Conservation (phyloP, 164 flowering plant genomes). For the Akebia trifoliata region DNA sequence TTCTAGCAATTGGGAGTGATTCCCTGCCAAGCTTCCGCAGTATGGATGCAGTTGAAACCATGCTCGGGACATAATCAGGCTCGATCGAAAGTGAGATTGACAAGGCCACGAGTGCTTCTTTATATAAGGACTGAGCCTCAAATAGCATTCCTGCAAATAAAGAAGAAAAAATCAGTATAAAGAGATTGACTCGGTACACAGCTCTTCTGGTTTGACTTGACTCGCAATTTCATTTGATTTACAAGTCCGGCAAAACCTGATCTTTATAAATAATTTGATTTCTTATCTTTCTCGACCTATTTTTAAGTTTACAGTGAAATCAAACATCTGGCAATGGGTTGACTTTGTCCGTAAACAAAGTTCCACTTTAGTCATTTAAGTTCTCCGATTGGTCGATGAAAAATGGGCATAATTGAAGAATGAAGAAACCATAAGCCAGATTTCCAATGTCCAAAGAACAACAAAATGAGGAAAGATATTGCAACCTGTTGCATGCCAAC, state of each 20-base stretch:
- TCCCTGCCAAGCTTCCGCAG: conserved; percentile 45
- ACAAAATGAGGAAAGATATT: not conserved
- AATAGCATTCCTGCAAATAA: conserved; percentile 47
- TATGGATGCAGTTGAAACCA: conserved; percentile 70
- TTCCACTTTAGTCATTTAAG: no score
- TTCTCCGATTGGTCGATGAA: not conserved
- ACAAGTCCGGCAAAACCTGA: no score
- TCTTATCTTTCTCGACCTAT: no score
- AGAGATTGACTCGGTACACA: no score
- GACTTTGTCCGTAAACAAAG: no score
- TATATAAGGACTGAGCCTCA: conserved; percentile 52
- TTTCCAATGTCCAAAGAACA: not conserved
- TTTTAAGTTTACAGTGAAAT: no score
- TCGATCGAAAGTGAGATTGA: conserved; percentile 69
- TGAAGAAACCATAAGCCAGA: not conserved
- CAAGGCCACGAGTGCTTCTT: conserved; percentile 79
- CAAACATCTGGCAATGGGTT: no score
- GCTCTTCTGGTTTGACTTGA: no score
- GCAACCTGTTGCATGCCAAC: conserved; percentile 82
- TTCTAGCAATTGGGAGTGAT: conserved; percentile 63
- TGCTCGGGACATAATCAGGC: conserved; percentile 75
- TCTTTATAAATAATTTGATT: no score
- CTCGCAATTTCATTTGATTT: no score
- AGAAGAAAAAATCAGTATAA: not conserved
- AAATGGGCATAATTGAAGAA: not conserved